Base-by-base conservation (phyloP, 1,284 basidiomycete genomes). In the Papiliotrema laurentii region DNA sequence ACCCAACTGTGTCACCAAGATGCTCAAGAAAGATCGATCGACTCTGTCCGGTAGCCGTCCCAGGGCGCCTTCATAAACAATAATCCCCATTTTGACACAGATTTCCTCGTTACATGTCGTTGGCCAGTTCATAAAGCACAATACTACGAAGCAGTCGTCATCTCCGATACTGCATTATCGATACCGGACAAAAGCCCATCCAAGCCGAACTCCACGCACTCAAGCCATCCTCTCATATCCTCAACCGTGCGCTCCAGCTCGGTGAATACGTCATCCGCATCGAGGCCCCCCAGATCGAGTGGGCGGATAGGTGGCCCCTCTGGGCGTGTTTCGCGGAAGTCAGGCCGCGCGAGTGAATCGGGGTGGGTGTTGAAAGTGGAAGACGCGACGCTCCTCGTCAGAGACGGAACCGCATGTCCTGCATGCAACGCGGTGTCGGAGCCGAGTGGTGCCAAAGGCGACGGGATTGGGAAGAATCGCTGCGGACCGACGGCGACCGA, bases 151-250 rank as follows among this genome's bases (percentile, higher is more conserved):
- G 30, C 30, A 33, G 9, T n/a, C 30, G 30, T 33, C n/a, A 16
- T 9, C 10, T n/a, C 30, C 9, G 30, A 33, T n/a, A 9, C n/a
- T n/a, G n/a, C 30, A 16, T 33, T 9, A 33, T 10, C 9, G 10
- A 16, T 33, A 33, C 30, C 10, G n/a, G n/a, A 10, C n/a, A 39
- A 18, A 21, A 92, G 75, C 41, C 77, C 80, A 44, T 77, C 79
- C 30, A 92, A 73, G 1, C 87, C 88, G 9, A 69, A 71, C 68
- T 89, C 87, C 1, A 96, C 80, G 0, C 84, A 78, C 4, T 82
- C 80, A 47, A 97, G 74, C 89, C 89, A 96, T 56, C 81, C 78
- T 2, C 82, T 79, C 37, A 97, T 79, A 59, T 89, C 85, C 50
- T 87, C 85, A 7, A 96, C 83, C 1, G 85, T 87, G 41, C 77